Base-by-base conservation (phyloP, 805 yeast species). In the Yamadazyma ubonensis region DNA sequence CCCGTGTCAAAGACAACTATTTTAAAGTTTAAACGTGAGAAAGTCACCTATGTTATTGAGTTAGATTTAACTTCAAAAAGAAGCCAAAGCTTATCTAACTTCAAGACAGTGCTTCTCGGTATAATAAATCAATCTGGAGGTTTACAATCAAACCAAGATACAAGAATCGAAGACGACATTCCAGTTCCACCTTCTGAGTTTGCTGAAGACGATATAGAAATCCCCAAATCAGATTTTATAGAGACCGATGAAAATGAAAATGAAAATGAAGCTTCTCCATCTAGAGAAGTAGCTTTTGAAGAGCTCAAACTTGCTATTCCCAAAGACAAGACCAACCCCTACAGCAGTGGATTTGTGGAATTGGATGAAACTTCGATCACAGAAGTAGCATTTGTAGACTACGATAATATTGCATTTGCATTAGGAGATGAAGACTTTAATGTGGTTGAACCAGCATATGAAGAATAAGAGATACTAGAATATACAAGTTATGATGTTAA, bases 91-190 rank as follows among this genome's bases (percentile, higher is more conserved):
- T n/a, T 55, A 8, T 38, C 49, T 6, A 38, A 43, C 26, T 41
- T 66, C 35, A 46, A 50, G 37, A 39, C 44, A 3, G 39, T 53
- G 14, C 58, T 79, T 17, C 55, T 57, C 1, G 49, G 53, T 5
- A 66, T 71, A 18, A 65, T 79, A 18, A 67, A 70, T 41, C 45
- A 57, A 2, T 63, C 77, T 0, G 83, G 83, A 2, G 83, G 83
- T 0, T 51, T 37, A 18, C 23, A 25, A 5, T 12, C 16, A 18
- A 9, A 15, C 8, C 12, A 33, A 23, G 34, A 31, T 6, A 26
- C 5, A 8, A 10, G 74, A 26, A 48, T 41, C 3, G 53, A 70
- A 1, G 54, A 46, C 2, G 57, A 58, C 4, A 23, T 23, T 12
- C 12, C 9, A 23, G 26, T 23, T 23, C 26, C 26, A 23, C 26